Evolutionary conservation across 2,329 filamentous ascomycete genomes (phyloP), one percentile per base, ranked within the genome.

Genomic region (Passalora sequoiae): DNA sequence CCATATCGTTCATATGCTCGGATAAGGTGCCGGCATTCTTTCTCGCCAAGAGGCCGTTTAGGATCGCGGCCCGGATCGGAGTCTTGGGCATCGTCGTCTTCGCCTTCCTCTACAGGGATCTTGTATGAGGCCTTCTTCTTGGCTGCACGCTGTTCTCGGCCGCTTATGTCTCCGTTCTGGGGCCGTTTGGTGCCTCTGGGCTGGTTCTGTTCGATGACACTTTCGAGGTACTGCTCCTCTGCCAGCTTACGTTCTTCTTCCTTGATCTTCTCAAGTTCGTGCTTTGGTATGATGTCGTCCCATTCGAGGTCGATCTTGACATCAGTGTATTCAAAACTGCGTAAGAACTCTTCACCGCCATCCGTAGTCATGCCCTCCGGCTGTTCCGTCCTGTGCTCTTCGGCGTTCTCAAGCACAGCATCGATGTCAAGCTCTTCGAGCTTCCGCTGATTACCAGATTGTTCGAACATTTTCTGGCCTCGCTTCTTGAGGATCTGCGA

Each of bases 381-480:
- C 43, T 96, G 86, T 66, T 96, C 89, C 0, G 92, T 97, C 71
- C 94, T 91, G 58, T 95, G 94, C 57, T 97, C 82, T 69, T 98
- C 92, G 20, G 94, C 92, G 64, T 96, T 96, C 59, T 92, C 92
- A 12, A 98, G 79, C 28, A 98, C 92, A 6, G 89, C 88, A 62
- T 98, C 94, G 56, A 98, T 97, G 63, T 98, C 92, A 17, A 98
- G 81, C 66, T 96, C 89, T 67, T 98, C 92, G 4, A 98, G 76
- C 63, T 94, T 92, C 69, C 91, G 85, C 66, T 98, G 92, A 62
- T 98, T 98, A 46, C 88, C 87, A 8, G 86, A 92, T 65, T 96
- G 91, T 67, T 97, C 91, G 56, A 98, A 98, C 84, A 98, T 94
- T 67, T 92, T 95, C 63, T 96, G 92, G n/a, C 92, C 94, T 56